phyloP scores from a whole-genome alignment of 2,329 filamentous ascomycete genomes.

The Diaporthe citri region DNA sequence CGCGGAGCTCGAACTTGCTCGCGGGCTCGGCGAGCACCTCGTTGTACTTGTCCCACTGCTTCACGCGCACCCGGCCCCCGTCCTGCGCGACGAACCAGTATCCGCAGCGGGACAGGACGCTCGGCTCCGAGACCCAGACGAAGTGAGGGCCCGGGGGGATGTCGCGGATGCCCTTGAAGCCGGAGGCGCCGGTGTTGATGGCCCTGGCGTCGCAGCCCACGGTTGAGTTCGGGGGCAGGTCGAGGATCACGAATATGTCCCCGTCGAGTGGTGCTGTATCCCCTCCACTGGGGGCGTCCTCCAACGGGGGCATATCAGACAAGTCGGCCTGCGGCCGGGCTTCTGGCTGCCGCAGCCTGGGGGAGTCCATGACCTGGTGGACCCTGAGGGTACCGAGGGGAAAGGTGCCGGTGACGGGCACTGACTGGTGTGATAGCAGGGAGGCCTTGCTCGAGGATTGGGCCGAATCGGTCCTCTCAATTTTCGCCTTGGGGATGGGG shows the following conservation, averaged over 20 bases:
- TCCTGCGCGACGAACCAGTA: constrained; percentile 65
- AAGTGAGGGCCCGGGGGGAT: constrained; percentile 70
- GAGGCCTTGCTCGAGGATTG: constrained; percentile 43
- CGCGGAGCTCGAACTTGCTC: constrained; percentile 57
- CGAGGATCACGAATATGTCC: constrained; percentile 66
- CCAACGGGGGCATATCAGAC: constrained; percentile 36
- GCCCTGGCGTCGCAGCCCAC: constrained; percentile 67
- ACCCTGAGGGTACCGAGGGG: constrained; percentile 59
- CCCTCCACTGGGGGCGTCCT: not conserved
- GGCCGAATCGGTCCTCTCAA: constrained; percentile 55
- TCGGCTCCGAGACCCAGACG: constrained; percentile 67
- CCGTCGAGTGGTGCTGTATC: constrained; percentile 44
- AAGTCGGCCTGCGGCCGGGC: not conserved
- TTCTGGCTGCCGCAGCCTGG: constrained; percentile 41
- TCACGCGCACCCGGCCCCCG: constrained; percentile 55
- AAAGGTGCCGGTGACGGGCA: constrained; percentile 54
- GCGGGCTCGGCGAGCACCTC: constrained; percentile 66
- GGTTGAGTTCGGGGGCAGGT: constrained; percentile 63
- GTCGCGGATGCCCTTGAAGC: constrained; percentile 67
- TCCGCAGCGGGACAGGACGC: constrained; percentile 64
- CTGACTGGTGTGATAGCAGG: constrained; percentile 51
- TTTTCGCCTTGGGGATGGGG: constrained; percentile 8
- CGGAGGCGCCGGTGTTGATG: constrained; percentile 55
- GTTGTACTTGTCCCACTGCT: constrained; percentile 68
- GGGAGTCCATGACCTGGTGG: constrained; percentile 48